Evolutionary conservation across 768 basidiomycete species (phyloP).

Genomic region (Amanita phalloides): DNA sequence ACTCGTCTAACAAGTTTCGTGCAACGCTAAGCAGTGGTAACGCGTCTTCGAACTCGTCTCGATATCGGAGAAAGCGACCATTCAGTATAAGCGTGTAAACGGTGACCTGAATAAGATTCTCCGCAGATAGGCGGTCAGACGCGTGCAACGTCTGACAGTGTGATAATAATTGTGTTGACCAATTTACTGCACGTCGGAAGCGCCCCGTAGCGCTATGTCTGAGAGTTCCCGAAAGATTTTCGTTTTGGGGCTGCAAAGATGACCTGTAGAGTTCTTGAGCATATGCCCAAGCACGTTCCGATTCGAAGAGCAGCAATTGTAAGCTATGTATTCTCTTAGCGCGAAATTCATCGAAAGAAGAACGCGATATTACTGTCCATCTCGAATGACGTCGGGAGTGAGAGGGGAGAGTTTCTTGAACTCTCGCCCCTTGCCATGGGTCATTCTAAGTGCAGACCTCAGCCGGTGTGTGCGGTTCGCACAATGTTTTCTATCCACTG

Average conservation of each 20-base stretch:
- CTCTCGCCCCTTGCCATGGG: slow-evolving; percentile 81
- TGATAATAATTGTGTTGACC: slow-evolving; percentile 69
- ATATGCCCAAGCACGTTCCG: slow-evolving; percentile 88
- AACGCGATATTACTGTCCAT: slow-evolving; percentile 62
- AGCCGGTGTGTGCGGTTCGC: slow-evolving; percentile 84
- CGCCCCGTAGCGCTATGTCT: slow-evolving; percentile 71
- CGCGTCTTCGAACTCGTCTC: slow-evolving; percentile 66
- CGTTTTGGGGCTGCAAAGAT: slow-evolving; percentile 40
- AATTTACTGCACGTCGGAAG: slow-evolving; percentile 69
- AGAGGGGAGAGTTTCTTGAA: slow-evolving; percentile 77
- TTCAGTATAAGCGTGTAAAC: slow-evolving; percentile 74
- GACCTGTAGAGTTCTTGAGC: slow-evolving; percentile 65
- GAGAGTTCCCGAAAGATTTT: slow-evolving; percentile 41
- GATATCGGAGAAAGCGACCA: slow-evolving; percentile 73
- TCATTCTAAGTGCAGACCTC: slow-evolving; percentile 73
- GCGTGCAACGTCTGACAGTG: slow-evolving; percentile 58
- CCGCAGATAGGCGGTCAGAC: slow-evolving; percentile 39
- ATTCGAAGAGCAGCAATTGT: slow-evolving; percentile 78
- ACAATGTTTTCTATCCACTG: slow-evolving; percentile 68
- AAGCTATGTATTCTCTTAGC: slow-evolving; percentile 33
- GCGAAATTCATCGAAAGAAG: neutral
- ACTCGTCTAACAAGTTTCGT: slow-evolving; percentile 56
- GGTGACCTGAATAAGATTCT: slow-evolving; percentile 55
- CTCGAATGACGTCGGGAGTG: slow-evolving; percentile 59
- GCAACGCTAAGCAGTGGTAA: slow-evolving; percentile 72